Conservation (phyloP, 805 yeast species). For the Suhomyces vadensis region DNA sequence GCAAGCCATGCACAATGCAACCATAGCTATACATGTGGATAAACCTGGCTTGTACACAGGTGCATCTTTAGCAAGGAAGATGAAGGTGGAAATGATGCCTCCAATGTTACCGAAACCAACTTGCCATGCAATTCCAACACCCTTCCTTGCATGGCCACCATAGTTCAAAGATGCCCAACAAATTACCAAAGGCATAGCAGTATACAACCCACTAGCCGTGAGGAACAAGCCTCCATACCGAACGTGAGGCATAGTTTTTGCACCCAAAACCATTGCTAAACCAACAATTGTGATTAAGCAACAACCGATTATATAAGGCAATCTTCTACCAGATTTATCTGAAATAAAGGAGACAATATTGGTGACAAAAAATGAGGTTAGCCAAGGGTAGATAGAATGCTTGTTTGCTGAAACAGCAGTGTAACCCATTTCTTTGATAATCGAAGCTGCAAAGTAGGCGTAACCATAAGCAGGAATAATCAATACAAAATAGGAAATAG, state of each 20-base stretch:
- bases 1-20: slow-evolving; percentile 41
- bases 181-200: slow-evolving; percentile 65
- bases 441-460: slow-evolving; percentile 71
- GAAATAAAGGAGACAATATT: slow-evolving; percentile 54
- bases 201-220: slow-evolving; percentile 56
- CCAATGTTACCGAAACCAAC: slow-evolving; percentile 76
- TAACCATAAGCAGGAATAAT: slow-evolving; percentile 76
- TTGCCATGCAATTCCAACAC: slow-evolving; percentile 59
- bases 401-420: slow-evolving; percentile 74
- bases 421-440: slow-evolving; percentile 61
- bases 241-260: slow-evolving; percentile 33
- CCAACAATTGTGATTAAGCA: slow-evolving; percentile 48
- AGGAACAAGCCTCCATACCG: slow-evolving; percentile 68
- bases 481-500: slow-evolving; percentile 62
- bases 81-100: slow-evolving; percentile 63
- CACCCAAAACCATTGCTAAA: slow-evolving; percentile 54
- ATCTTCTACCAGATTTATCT: slow-evolving; percentile 53
- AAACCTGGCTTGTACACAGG: slow-evolving; percentile 62
- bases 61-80: slow-evolving; percentile 54
- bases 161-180: slow-evolving; percentile 68
- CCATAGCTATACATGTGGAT: slow-evolving; percentile 50
- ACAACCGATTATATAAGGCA: slow-evolving; percentile 45
- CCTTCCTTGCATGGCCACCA: slow-evolving; percentile 62
- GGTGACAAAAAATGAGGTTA: slow-evolving; percentile 67
- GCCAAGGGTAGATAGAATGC: slow-evolving; percentile 85